Percentiles rank a stretch among this genome's conserved stretches.
Evolutionary conservation across 306 rosid genomes (phyloP).

Genomic region (Fragaria iinumae): DNA sequence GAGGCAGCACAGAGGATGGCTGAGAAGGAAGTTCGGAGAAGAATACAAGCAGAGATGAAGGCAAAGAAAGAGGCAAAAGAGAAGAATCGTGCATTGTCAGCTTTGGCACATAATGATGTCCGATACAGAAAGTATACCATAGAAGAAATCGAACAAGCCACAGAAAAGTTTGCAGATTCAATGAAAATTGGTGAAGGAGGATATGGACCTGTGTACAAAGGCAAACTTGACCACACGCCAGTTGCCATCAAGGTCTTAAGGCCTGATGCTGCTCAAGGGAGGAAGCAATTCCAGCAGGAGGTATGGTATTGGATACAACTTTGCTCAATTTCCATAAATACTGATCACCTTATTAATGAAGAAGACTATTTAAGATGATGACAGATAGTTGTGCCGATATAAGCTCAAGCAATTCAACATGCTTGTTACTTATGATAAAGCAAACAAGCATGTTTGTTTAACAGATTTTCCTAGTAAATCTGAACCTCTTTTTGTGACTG

Average conservation of each 20-base stretch:
- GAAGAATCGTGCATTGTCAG: slow-evolving; percentile 57
- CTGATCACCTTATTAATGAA: background rate
- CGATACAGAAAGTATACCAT: slow-evolving; percentile 80
- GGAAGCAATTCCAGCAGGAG: slow-evolving; percentile 92
- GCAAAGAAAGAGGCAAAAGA: slow-evolving; percentile 73
- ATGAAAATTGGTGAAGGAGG: slow-evolving; percentile 94
- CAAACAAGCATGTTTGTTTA: background rate
- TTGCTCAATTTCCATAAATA: background rate
- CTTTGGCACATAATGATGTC: slow-evolving; percentile 46
- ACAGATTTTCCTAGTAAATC: background rate
- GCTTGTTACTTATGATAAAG: background rate
- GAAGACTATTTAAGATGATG: background rate
- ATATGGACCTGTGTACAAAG: slow-evolving; percentile 90
- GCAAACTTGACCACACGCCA: slow-evolving; percentile 79
- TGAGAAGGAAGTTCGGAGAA: slow-evolving; percentile 70
- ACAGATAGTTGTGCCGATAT: background rate
- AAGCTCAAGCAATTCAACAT: background rate
- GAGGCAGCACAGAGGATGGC: slow-evolving; percentile 77
- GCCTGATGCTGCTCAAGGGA: slow-evolving; percentile 89
- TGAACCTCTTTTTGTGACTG: background rate
- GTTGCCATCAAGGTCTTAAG: slow-evolving; percentile 90
- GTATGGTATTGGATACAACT: slow-evolving; percentile 32
- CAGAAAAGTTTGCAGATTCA: slow-evolving; percentile 47
- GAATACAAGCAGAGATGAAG: slow-evolving; percentile 68
- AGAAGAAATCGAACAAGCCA: slow-evolving; percentile 74